Conservation (phyloP, 2,329 filamentous ascomycete genomes). For the Apiospora hydei region DNA sequence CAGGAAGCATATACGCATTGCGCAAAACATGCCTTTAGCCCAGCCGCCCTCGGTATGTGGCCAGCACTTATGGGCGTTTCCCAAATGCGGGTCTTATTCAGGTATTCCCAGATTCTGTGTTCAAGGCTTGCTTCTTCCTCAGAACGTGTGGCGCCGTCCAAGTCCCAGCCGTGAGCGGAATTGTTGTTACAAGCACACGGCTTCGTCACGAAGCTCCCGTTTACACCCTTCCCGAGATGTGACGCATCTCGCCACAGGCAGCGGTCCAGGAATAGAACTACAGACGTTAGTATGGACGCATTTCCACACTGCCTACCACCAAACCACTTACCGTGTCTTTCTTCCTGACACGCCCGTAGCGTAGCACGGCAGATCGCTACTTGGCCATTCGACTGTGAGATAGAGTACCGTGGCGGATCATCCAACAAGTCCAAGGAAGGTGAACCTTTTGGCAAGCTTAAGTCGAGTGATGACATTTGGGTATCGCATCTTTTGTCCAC, state of each 20-base stretch:
- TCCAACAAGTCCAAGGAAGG: not conserved
- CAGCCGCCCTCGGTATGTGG: too few relatives aligned
- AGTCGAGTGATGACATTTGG: not conserved
- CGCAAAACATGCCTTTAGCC: conserved; percentile 31
- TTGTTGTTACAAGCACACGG: not conserved
- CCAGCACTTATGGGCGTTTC: not conserved
- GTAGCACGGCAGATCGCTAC: conserved; percentile 6
- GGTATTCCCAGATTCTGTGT: conserved; percentile 34
- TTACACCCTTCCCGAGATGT: conserved; percentile 26
- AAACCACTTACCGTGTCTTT: not conserved
- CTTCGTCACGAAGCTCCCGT: conserved; percentile 28
- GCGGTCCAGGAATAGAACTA: conserved; percentile 44
- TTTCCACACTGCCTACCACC: not conserved
- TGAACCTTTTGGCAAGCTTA: not conserved
- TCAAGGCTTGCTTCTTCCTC: conserved; percentile 39
- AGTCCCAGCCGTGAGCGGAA: not conserved
- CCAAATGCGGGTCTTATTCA: conserved; percentile 27
- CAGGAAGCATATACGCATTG: conserved; percentile 42
- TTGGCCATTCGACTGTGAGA: not conserved
- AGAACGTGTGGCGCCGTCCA: not conserved
- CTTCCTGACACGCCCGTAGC: not conserved
- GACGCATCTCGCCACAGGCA: conserved; percentile 34
- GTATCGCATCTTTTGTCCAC: too few relatives aligned
- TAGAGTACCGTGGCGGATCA: not conserved
- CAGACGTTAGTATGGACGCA: not conserved